Evolutionary conservation across 1,284 basidiomycete species (phyloP), one percentile per base, ranked within the genome.

Genomic region (Cystobasidium slooffiae): DNA sequence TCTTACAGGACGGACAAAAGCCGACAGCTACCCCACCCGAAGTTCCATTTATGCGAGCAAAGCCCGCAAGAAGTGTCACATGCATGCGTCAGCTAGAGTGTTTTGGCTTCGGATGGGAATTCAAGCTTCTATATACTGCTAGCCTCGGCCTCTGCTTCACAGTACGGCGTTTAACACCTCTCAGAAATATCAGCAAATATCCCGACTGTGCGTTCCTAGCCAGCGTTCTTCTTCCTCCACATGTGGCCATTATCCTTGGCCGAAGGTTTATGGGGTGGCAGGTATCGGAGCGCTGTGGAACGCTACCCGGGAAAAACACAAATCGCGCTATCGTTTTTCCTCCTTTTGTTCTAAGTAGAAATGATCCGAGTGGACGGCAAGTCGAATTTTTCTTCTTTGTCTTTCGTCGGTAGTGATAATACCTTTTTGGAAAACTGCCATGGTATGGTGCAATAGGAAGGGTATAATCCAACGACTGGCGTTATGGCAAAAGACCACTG

Each of bases 11-110:
- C 51, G 51, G 51, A 52, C 51, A 52, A 52, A 52, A 52, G 51
- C 51, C 51, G 51, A 52, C 51, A 52, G 51, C 51, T 52, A 52
- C 51, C 51, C 51, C 51, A 52, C 51, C n/a, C 51, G 51, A 52
- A 52, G 8, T 52, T 20, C 51, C 10, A 52, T 52, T 52, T 52
- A 52, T 10, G 51, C 51, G 51, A 52, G 51, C 51, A 52, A 52
- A 52, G 51, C 51, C n/a, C 10, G 51, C 51, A 52, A 52, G 51
- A 52, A 52, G 51, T 52, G 51, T 52, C 10, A 52, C 51, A 52
- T 52, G 51, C 51, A 52, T 52, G 51, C 51, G 51, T 52, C 51
- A 52, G 51, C 51, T 53, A 53, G 52, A 53, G 3, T 53, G 46
- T 49, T 49, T 49, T 49, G 46, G 46, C 46, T 49, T 49, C 6